phyloP scores from a whole-genome alignment of 2,329 filamentous ascomycete genomes.

The Aspergillus udagawae region DNA sequence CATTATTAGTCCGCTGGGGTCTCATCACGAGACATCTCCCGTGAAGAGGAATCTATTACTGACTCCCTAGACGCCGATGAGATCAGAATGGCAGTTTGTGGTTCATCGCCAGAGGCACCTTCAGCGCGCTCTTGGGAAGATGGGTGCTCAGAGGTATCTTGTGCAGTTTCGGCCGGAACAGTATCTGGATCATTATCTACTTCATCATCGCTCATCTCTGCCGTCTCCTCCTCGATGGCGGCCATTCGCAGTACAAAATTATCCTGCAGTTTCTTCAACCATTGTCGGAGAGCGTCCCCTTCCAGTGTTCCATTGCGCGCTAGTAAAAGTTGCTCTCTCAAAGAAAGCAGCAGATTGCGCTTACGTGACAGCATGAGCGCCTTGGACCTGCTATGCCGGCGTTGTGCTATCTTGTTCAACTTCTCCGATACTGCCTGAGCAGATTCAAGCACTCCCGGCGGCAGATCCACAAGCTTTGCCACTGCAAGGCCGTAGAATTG shows the following conservation, averaged over 20 bases:
- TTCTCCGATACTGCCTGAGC: constrained; percentile 64
- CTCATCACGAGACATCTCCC: not conserved
- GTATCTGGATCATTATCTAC: not conserved
- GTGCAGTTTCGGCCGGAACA: constrained; percentile 4
- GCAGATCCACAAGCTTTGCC: constrained; percentile 70
- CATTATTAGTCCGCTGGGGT: not conserved
- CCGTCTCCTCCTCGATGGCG: constrained; percentile 51
- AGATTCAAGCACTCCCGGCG: constrained; percentile 60
- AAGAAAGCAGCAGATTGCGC: constrained; percentile 67
- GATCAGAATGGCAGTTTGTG: not conserved
- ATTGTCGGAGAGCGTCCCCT: constrained; percentile 58
- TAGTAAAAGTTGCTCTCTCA: constrained; percentile 69
- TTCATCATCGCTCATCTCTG: constrained; percentile 13
- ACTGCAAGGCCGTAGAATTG: constrained; percentile 81
- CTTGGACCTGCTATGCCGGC: constrained; percentile 56
- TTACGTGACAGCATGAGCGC: constrained; percentile 58
- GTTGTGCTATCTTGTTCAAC: constrained; percentile 56
- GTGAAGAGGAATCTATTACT: not conserved
- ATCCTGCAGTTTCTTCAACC: constrained; percentile 64
- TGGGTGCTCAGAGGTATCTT: not conserved
- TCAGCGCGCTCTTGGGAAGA: not conserved
- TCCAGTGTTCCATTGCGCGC: constrained; percentile 63
- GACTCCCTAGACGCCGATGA: not conserved
- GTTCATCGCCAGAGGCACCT: not conserved
- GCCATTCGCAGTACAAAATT: constrained; percentile 73